Percentiles rank a stretch among this genome's conserved stretches.
These are phyloP conservation scores for Zygosaccharomyces gambellarensis DNA, from an alignment of 805 yeast species.

Conservation along the genomic window DNA sequence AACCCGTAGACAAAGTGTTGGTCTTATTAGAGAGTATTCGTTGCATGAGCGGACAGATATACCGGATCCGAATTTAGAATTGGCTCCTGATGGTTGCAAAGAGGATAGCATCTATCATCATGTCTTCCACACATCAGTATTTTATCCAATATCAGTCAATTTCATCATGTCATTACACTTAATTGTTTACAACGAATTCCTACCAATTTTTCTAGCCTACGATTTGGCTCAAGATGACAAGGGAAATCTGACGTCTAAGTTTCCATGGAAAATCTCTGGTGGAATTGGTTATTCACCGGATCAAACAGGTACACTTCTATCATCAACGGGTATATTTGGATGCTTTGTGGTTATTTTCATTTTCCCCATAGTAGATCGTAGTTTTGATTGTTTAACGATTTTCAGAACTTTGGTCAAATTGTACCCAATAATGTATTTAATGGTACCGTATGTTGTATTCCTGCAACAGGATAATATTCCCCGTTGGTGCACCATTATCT, in stretches of 20 bases:
- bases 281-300: conserved; percentile 47
- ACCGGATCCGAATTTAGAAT: conserved; percentile 6
- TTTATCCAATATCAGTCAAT: conserved; percentile 37
- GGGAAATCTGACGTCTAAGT: conserved; percentile 31
- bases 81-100: conserved; percentile 18
- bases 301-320: conserved; percentile 47
- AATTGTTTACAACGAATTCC: conserved; percentile 48
- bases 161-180: conserved; percentile 45
- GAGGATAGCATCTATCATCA: conserved; percentile 24
- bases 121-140: conserved; percentile 31
- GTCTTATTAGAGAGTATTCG: conserved; percentile 33
- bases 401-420: conserved; percentile 39
- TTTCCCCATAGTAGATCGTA: conserved; percentile 49
- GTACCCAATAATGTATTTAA: conserved; percentile 43
- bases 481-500: conserved; percentile 19
- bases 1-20: conserved; percentile 34
- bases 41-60: conserved; percentile 31
- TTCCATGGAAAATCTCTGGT: conserved; percentile 48
- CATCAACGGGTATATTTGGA: conserved; percentile 52
- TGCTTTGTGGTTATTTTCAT: conserved; percentile 45
- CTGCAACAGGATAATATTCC: conserved; percentile 36
- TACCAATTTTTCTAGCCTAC: conserved; percentile 51
- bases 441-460: conserved; percentile 46
- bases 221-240: conserved; percentile 23
- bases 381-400: conserved; percentile 42